Base-by-base conservation (phyloP, 805 yeast species). In the Blastobotrys peoriensis region DNA sequence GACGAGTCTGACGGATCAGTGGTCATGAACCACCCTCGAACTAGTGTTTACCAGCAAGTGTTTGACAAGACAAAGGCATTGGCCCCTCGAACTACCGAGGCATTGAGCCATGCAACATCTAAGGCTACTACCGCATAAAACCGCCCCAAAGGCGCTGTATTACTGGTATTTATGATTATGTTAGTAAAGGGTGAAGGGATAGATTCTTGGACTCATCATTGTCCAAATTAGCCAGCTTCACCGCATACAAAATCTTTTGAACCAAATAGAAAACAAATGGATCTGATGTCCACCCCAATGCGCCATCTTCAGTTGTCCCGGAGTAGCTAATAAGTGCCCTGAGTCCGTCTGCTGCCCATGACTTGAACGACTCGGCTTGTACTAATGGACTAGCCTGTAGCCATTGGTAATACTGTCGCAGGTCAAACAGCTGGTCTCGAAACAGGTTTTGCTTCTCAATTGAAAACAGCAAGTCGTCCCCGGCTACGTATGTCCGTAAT, bases 391-490 rank as follows among this genome's bases (percentile, higher is more conserved):
- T 8, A 13, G 30, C 30, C 30, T 8, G 30, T 25, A 25, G 13
- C 30, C 30, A 25, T 8, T 25, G 8, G 13, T 25, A 25, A 25
- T 52, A 38, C 27, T 53, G 48, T 13, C 36, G 47, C 13, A 52
- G 23, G 4, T 34, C 60, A 28, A 64, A 66, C 5, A 71, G 58
- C 10, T 69, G 72, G 55, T 80, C 77, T 52, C 79, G 68, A 62
- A 79, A 85, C 33, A 83, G 72, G 52, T 86, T 86, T 44, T 72
- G 75, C 53, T 76, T 77, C 57, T 87, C 96, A 4, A 72, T 63
- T 4, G 78, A 78, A 60, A 86, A 87, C 34, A 87, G 59, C 2
- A 69, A 65, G 16, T 67, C 62, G 17, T 62, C 66, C 4, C 50
- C 45, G 5, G 45, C 25, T 1, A 53, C 23, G 4, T 62, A 57